Conservation (phyloP, 2,329 filamentous ascomycete species). For the Colletotrichum zoysiae region DNA sequence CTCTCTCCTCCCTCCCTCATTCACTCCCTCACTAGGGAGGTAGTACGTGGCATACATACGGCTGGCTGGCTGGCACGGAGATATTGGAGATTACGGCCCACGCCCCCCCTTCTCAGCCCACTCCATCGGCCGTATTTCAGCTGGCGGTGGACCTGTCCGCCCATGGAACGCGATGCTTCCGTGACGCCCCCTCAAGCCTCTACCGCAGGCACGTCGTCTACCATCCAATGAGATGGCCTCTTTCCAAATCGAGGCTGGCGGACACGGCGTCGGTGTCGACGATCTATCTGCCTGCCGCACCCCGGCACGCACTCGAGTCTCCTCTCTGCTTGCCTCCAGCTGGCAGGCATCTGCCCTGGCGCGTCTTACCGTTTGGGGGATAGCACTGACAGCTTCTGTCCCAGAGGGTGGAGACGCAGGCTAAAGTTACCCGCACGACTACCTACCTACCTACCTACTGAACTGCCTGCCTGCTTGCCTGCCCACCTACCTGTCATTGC, state of each 20-base stretch:
- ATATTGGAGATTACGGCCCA: neutral
- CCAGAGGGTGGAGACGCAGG: neutral
- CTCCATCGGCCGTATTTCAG: constrained; percentile 10
- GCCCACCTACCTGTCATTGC: neutral
- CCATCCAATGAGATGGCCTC: neutral
- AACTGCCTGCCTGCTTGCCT: neutral
- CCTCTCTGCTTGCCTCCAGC: neutral
- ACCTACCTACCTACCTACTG: no score
- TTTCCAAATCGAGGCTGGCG: neutral
- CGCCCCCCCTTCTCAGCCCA: neutral
- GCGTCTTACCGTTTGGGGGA: neutral
- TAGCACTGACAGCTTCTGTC: neutral
- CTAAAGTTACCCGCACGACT: neutral
- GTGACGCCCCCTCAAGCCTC: constrained; percentile 9
- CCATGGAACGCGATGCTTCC: constrained; percentile 11
- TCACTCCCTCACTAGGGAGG: no score
- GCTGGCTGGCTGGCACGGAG: neutral
- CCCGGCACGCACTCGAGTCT: constrained; percentile 1
- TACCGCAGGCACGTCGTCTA: neutral
- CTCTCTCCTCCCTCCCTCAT: neutral
- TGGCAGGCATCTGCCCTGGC: neutral
- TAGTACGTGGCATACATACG: no score
- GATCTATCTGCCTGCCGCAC: neutral
- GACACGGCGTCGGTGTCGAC: constrained; percentile 5
- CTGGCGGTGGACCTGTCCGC: neutral